phyloP scores from a whole-genome alignment of 768 basidiomycete genomes.

The Amanita polypyramis region DNA sequence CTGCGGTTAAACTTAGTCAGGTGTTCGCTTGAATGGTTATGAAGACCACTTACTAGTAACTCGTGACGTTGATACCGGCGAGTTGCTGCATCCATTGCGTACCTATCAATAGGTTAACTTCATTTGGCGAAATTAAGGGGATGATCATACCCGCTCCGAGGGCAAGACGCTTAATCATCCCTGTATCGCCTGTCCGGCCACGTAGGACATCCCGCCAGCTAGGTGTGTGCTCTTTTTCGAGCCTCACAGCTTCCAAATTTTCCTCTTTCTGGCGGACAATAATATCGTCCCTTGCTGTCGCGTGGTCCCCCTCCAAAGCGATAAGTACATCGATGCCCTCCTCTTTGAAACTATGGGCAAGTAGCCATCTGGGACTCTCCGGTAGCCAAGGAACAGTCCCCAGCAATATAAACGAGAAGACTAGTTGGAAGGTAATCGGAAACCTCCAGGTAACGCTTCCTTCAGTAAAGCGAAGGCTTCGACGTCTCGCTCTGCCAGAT shows the following conservation, averaged over 20 bases:
- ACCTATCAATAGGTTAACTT: conserved; percentile 15
- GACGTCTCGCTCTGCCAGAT: conserved; percentile 45
- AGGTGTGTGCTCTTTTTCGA: conserved; percentile 30
- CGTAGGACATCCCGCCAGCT: conserved; percentile 30
- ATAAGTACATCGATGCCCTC: conserved; percentile 32
- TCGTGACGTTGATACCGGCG: conserved; percentile 41
- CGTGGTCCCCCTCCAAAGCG: conserved; percentile 30
- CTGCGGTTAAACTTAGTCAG: conserved; percentile 12
- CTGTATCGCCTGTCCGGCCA: conserved; percentile 31
- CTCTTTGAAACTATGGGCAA: conserved; percentile 32
- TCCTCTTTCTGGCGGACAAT: conserved; percentile 28
- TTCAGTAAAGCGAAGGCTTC: conserved; percentile 31
- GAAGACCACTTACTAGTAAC: conserved; percentile 30
- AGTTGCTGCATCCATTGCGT: conserved; percentile 45
- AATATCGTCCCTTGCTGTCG: conserved; percentile 23
- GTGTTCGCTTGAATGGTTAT: not conserved
- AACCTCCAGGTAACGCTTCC: conserved; percentile 38
- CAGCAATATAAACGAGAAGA: conserved; percentile 34
- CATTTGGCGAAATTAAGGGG: not conserved
- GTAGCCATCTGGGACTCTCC: conserved; percentile 38
- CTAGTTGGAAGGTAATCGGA: conserved; percentile 40
- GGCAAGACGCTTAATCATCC: conserved; percentile 32
- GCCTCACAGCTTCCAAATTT: conserved; percentile 33
- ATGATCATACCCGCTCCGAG: conserved; percentile 28
- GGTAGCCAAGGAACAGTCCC: conserved; percentile 38